Conservation (phyloP, 192 early-diverging fungal species). For the Thamnidium elegans region DNA sequence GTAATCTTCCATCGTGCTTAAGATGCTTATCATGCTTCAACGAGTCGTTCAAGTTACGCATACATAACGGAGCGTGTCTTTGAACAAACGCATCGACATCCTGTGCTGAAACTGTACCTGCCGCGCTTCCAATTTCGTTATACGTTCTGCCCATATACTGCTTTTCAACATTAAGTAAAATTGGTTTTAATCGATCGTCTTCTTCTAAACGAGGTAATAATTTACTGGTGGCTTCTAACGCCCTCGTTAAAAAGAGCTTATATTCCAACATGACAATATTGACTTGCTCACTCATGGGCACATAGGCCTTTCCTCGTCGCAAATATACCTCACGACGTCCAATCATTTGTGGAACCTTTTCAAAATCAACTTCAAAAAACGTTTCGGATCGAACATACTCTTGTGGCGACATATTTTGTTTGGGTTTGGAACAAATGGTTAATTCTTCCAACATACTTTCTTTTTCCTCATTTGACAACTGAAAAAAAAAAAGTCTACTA, state of each 20-base stretch:
- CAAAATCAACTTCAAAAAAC: constrained; percentile 66
- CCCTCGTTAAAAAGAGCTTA: constrained; percentile 52
- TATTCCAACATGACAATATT: constrained; percentile 77
- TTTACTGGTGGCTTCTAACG: constrained; percentile 38
- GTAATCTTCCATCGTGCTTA: constrained; percentile 84
- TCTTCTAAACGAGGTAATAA: constrained; percentile 86
- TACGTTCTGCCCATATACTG: constrained; percentile 78
- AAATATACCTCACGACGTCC: constrained; percentile 58
- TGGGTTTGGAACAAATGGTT: constrained; percentile 5
- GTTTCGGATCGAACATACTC: constrained; percentile 35
- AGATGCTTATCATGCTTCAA: constrained; percentile 77
- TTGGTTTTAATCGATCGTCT: constrained; percentile 85
- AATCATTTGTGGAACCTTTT: constrained; percentile 64
- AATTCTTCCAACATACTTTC: constrained; percentile 21
- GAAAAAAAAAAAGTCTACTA: not conserved
- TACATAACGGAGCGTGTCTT: constrained; percentile 87
- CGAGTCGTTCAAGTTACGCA: constrained; percentile 75
- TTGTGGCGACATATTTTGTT: not conserved
- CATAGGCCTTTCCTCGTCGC: constrained; percentile 63
- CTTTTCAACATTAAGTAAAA: constrained; percentile 81
- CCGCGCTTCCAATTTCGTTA: constrained; percentile 8
- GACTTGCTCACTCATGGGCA: constrained; percentile 69
- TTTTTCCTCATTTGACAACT: constrained; percentile 33
- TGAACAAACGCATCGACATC: constrained; percentile 64
- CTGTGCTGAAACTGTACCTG: constrained; percentile 45